These are phyloP conservation scores for Puccinia hordei DNA, from an alignment of 1,284 basidiomycete genomes.

Conservation along the genomic window DNA sequence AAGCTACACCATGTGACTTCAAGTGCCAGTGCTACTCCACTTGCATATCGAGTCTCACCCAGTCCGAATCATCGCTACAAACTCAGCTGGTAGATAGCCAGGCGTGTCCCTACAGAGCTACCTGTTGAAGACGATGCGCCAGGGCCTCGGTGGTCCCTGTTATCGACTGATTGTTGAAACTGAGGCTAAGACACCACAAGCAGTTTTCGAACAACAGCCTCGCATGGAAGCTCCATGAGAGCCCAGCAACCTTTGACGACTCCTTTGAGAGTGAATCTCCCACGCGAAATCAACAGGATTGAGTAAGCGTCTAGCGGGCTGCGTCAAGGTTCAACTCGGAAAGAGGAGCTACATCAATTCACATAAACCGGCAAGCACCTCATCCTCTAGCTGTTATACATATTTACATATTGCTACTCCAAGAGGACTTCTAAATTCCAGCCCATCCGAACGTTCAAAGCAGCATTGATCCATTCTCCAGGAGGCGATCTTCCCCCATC, in stretches of 20 bases:
- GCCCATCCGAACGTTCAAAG: background rate
- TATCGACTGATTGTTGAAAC: background rate
- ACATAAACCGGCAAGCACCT: background rate
- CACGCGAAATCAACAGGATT: conserved; percentile 27
- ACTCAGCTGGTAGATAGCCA: background rate
- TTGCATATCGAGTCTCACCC: background rate
- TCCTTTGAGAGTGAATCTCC: conserved; percentile 9
- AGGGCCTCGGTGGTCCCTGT: background rate
- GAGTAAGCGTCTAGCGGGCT: conserved; percentile 8
- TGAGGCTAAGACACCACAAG: background rate
- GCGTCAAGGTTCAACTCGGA: background rate
- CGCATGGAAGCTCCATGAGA: background rate
- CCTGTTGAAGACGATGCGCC: background rate
- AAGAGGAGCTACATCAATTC: background rate
- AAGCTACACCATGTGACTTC: background rate
- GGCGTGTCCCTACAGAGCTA: background rate
- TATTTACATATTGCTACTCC: too few relatives aligned
- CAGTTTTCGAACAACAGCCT: background rate
- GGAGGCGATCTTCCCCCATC: background rate
- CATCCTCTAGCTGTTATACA: background rate
- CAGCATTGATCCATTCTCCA: background rate
- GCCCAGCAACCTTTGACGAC: background rate
- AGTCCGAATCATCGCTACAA: background rate
- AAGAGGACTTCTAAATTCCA: background rate
- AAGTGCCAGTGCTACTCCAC: background rate